Evolutionary conservation across 169 alveolate species (phyloP).

Genomic region (Plasmodium chabaudi): DNA sequence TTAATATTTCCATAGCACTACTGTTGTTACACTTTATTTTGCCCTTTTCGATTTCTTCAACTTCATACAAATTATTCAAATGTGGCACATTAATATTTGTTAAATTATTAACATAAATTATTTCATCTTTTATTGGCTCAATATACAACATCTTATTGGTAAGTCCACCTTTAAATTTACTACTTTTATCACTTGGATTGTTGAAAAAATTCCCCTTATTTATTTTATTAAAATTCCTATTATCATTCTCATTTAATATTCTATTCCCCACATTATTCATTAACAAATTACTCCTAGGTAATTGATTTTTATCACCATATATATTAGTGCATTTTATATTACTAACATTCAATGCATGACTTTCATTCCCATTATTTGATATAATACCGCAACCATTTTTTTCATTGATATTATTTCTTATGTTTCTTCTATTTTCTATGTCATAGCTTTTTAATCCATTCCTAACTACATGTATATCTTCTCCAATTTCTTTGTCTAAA

Average conservation of each 20-base stretch:
- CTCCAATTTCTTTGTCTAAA: not conserved
- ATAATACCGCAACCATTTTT: not conserved
- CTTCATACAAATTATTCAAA: not conserved
- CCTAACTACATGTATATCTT: conserved; percentile 3
- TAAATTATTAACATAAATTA: not conserved
- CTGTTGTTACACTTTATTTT: not conserved
- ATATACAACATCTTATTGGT: not conserved
- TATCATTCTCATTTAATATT: not conserved
- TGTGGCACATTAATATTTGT: not conserved
- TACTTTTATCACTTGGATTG: not conserved
- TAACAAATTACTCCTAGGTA: conserved; percentile 1
- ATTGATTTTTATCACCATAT: not conserved
- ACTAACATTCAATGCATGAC: not conserved
- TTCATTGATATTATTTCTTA: not conserved
- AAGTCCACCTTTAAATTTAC: not conserved
- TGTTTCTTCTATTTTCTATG: conserved; percentile 1
- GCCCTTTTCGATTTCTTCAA: not conserved
- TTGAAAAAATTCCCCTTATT: not conserved
- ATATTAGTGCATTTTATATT: conserved; percentile 10
- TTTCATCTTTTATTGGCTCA: conserved; percentile 6
- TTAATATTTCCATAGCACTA: not conserved
- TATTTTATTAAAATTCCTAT: not conserved
- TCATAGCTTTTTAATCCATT: conserved; percentile 4
- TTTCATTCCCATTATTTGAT: not conserved
- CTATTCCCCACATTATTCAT: conserved; percentile 1